Conservation (phyloP, 176 grass and related monocot genomes). For the Themeda triandra region DNA sequence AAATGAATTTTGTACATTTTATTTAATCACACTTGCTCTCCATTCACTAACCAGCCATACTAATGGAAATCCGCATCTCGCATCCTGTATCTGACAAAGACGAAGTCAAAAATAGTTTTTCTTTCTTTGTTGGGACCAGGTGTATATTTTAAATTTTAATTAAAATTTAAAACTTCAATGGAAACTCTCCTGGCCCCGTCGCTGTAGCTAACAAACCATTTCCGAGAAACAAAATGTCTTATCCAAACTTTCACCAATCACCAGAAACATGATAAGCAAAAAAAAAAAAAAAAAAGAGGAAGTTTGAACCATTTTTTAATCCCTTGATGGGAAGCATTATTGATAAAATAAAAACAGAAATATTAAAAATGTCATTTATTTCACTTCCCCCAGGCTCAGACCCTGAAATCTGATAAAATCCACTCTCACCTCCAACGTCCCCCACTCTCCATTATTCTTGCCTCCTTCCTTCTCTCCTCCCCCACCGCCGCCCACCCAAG, state of each 20-base stretch:
- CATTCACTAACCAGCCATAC: background rate
- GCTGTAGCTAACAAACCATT: too few relatives aligned
- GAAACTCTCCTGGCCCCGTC: too few relatives aligned
- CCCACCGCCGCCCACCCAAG: background rate
- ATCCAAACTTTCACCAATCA: background rate
- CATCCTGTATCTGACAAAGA: background rate
- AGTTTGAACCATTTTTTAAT: background rate
- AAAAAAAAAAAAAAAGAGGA: background rate
- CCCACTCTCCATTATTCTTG: conserved; percentile 38
- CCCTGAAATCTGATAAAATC: conserved; percentile 54
- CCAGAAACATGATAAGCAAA: background rate
- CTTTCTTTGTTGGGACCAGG: too few relatives aligned
- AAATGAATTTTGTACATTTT: background rate
- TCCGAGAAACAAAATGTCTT: too few relatives aligned
- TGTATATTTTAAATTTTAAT: too few relatives aligned
- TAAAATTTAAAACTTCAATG: too few relatives aligned
- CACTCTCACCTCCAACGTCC: conserved; percentile 26
- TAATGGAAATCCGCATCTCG: conserved; percentile 6
- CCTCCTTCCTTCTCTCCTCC: background rate
- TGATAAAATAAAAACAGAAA: background rate
- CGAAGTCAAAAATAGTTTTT: too few relatives aligned
- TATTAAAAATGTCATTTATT: background rate
- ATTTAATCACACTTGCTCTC: background rate
- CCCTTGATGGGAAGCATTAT: too few relatives aligned
- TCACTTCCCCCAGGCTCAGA: background rate